Evolutionary conservation across 305 asterid genomes (phyloP), one percentile per base, ranked within the genome.

Genomic region (Fraxinus greggii): DNA sequence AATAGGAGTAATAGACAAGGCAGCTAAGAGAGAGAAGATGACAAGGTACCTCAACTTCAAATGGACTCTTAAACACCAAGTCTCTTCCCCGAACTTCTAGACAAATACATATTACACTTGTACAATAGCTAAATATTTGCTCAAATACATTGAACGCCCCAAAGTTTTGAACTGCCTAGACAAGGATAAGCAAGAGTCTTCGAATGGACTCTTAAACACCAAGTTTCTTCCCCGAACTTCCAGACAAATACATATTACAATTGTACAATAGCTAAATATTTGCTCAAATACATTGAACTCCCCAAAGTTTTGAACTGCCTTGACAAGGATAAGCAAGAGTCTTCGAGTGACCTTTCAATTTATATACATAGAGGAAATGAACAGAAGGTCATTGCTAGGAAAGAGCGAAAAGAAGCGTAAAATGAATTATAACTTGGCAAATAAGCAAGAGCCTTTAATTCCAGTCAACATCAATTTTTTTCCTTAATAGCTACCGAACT

Each of bases 101-200:
- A 78, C 65, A 74, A 80, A 75, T 35, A 79, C 72, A 56, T n/a
- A 17, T 19, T 17, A 56, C 26, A 17, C 21, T 1, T 38, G 75
- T 51, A 72, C 76, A 80, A 73, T 74, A 51, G 73, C 89, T 80
- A 17, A 24, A 63, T 12, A 72, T 86, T 74, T 51, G n/a, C 63
- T 23, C 28, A 21, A 32, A 19, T 12, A 19, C 6, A 75, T 79
- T 54, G 65, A 67, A 80, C 79, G 76, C 51, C 51, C 81, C 86
- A 82, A 81, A 78, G 76, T 45, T 69, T n/a, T 70, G 63, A 76
- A 38, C 59, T 21, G 5, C 32, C 29, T 38, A 6, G 21, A 6
- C 24, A 56, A 10, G 19, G 56, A 19, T 42, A 74, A 35, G 77
- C 40, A 3, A n/a, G n/a, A n/a, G n/a, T n/a, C 26, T 56, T 56